phyloP scores from a whole-genome alignment of 352 stramenopile species.

The Phytophthora pseudosyringae region DNA sequence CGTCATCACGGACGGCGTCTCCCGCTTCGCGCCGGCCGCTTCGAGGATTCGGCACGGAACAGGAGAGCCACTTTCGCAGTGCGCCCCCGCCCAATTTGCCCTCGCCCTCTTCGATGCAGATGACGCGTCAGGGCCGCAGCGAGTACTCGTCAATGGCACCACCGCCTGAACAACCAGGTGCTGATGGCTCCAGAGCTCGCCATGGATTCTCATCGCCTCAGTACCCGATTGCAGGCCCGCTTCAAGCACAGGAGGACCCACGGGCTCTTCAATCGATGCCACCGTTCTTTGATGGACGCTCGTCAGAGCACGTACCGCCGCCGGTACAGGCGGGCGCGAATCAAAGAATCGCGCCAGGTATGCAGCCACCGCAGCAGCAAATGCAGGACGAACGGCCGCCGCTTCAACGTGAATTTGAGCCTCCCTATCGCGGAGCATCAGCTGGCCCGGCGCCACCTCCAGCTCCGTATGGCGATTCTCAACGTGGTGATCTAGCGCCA shows the following conservation, averaged over 20 bases:
- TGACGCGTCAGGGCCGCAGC: slow-evolving; percentile 21
- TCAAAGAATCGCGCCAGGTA: slow-evolving; percentile 24
- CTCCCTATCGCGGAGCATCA: slow-evolving; percentile 20
- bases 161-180: slow-evolving; percentile 14
- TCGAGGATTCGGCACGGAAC: slow-evolving; percentile 36
- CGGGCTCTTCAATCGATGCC: slow-evolving; percentile 17
- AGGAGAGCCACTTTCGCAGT: slow-evolving; percentile 38
- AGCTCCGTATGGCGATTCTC: slow-evolving; percentile 20
- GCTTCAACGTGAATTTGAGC: slow-evolving; percentile 30
- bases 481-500: slow-evolving; percentile 22
- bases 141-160: slow-evolving; percentile 29
- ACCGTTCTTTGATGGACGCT: slow-evolving; percentile 29
- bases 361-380: slow-evolving; percentile 30
- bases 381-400: slow-evolving; percentile 20
- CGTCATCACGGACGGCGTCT: slow-evolving; percentile 25
- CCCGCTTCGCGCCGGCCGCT: slow-evolving; percentile 24
- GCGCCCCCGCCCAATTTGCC: slow-evolving; percentile 11
- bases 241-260: slow-evolving; percentile 28
- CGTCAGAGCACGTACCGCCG: slow-evolving; percentile 13
- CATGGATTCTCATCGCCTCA: slow-evolving; percentile 32
- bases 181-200: slow-evolving; percentile 20
- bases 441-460: slow-evolving; percentile 9
- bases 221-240: slow-evolving; percentile 27
- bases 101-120: slow-evolving; percentile 25
- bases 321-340: slow-evolving; percentile 5